Base-by-base conservation (phyloP, 75 land plant species). In the Picea sitchensis region DNA sequence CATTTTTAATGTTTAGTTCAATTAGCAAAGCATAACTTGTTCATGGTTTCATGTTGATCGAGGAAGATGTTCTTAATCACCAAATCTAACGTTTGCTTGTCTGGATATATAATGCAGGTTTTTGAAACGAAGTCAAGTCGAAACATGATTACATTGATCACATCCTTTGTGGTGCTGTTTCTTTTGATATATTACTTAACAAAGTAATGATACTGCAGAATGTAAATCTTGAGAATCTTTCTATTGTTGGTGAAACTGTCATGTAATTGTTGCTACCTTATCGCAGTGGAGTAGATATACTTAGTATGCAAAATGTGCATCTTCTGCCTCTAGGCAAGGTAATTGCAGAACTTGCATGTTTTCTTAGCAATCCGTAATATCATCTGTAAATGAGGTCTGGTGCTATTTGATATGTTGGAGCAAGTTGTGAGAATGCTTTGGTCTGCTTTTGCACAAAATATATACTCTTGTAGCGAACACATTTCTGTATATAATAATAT, bases 51-150 rank as follows among this genome's bases (percentile, higher is more conserved):
- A 77, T 41, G 54, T 9, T 9, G 36, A 5, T 30, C 34, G 38
- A 14, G 12, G 31, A 15, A 54, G 41, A 65, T 5, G 3, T 58
- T 18, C 14, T 15, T 61, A 65, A 20, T 54, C 31, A 26, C 79
- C 11, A 2, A 47, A 2, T 3, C 36, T 77, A 91, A 94, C 96
- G 91, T 13, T 93, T 93, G 65, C 26, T 5, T 17, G 14, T 32
- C 59, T 4, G 31, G 23, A 63, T 21, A 21, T 63, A 32, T 34
- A 4, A 23, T 84, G 78, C 88, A 91, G 96, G 98, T 94, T 11
- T 93, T 95, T 73, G 92, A 95, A 80, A 95, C 89, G 3, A 95
- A 93, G 76, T 93, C 96, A 76, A 88, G 89, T 68, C 80, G 92
- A 67, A 93, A 86, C 77, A 88, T 93, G 86, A 79, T 85, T 12